phyloP scores from a whole-genome alignment of 2,329 filamentous ascomycete genomes.

The Talaromyces sp. region DNA sequence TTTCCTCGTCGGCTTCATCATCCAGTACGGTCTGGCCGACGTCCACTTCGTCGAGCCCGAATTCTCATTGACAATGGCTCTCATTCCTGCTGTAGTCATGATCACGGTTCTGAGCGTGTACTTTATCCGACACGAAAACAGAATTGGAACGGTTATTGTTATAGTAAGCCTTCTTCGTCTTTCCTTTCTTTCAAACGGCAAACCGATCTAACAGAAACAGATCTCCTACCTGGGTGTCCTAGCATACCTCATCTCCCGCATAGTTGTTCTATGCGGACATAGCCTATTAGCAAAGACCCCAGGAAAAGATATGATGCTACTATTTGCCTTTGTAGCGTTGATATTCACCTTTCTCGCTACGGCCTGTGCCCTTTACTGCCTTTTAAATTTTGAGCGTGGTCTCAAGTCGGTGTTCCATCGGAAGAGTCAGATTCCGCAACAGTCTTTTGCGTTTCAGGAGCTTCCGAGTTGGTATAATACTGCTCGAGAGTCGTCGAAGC shows the following conservation, averaged over 20 bases:
- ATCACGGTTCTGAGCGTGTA: not conserved
- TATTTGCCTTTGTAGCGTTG: not conserved
- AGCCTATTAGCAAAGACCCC: not conserved
- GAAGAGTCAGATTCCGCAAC: not conserved
- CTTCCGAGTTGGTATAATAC: conserved; percentile 1
- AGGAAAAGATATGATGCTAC: not conserved
- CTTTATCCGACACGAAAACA: not conserved
- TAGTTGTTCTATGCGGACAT: not conserved
- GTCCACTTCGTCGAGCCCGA: conserved; percentile 5
- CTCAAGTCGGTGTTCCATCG: not conserved
- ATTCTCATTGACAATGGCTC: conserved; percentile 3
- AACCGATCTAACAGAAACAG: not conserved
- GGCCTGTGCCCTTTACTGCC: not conserved
- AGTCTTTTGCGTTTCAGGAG: not conserved
- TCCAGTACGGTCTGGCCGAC: conserved; percentile 2
- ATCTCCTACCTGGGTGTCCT: not conserved
- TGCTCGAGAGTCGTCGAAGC: not conserved
- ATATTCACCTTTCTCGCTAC: not conserved
- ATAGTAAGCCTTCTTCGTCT: not conserved
- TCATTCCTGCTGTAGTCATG: not conserved
- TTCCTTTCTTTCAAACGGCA: not conserved
- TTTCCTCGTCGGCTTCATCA: not conserved
- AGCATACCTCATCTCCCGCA: not conserved
- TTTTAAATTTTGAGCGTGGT: not conserved
- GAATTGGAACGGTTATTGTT: not conserved